Conservation (phyloP, 2,329 filamentous ascomycete genomes). For the Pseudogymnoascus pannorum region DNA sequence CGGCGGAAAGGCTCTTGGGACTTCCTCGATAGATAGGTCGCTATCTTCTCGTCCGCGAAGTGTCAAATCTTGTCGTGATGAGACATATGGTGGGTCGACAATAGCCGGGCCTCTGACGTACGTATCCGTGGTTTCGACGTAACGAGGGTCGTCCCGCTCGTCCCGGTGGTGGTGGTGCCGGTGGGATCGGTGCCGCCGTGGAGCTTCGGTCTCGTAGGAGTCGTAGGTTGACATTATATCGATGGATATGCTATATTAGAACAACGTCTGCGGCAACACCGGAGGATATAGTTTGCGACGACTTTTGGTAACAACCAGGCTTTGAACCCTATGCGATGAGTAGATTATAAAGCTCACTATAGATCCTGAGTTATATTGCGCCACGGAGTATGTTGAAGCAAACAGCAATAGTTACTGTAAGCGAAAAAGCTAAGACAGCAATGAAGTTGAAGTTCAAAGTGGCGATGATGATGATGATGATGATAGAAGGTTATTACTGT, state of each 20-base stretch:
- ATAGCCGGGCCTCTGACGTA: slow-evolving; percentile 24
- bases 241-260: neutral
- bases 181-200: slow-evolving; percentile 22
- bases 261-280: neutral
- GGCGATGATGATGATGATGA: slow-evolving; percentile 1
- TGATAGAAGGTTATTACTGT: neutral
- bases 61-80: slow-evolving; percentile 46
- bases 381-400: neutral
- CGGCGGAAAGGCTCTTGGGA: slow-evolving; percentile 76
- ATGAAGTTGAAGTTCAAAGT: neutral
- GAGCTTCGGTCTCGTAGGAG: slow-evolving; percentile 25
- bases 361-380: neutral
- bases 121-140: slow-evolving; percentile 39
- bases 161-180: slow-evolving; percentile 18
- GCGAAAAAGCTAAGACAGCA: neutral
- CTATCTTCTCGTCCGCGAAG: slow-evolving; percentile 63
- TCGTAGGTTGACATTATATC: slow-evolving; percentile 23
- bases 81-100: slow-evolving; percentile 23
- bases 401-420: slow-evolving; percentile 1
- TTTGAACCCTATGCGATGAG: neutral
- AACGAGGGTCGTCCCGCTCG: slow-evolving; percentile 46
- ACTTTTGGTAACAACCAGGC: neutral
- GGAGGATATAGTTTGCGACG: neutral
- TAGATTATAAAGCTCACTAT: slow-evolving; percentile 4
- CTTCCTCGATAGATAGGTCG: slow-evolving; percentile 70